Conservation (phyloP, 169 alveolate species). For the Plasmodium relictum region DNA sequence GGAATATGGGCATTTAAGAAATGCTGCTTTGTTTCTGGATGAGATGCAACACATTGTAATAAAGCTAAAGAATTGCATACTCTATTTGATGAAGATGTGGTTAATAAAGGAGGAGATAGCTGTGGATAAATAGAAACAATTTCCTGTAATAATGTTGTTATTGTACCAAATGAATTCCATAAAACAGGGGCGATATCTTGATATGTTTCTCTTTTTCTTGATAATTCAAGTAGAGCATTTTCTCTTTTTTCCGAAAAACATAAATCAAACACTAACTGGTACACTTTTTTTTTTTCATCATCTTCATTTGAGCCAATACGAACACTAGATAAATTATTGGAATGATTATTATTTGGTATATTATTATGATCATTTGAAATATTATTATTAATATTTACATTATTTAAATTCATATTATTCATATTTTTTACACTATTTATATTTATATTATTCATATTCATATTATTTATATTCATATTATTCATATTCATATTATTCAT, state of each 20-base stretch:
- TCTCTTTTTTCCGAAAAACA: constrained; percentile 96
- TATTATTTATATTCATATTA: background rate
- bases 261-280: constrained; percentile 92
- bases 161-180: constrained; percentile 98
- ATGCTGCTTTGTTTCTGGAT: constrained; percentile 96
- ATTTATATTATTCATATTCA: background rate
- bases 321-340: background rate
- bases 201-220: constrained; percentile 91
- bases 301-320: constrained; percentile 16
- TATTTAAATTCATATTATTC: background rate
- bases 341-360: background rate
- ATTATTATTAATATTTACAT: background rate
- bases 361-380: background rate
- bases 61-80: constrained; percentile 99
- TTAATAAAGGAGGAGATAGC: constrained; percentile 95
- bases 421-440: background rate
- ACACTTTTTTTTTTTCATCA: constrained; percentile 86
- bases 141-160: constrained; percentile 96
- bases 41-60: constrained; percentile 98
- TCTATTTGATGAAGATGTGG: constrained; percentile 94
- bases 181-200: constrained; percentile 97
- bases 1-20: constrained; percentile 98
- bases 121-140: constrained; percentile 90
- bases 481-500: background rate
- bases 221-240: constrained; percentile 96